Percentiles rank a stretch among this genome's conserved stretches.
phyloP scores from a whole-genome alignment of 345 rosid genomes.

The Salix caprea region DNA sequence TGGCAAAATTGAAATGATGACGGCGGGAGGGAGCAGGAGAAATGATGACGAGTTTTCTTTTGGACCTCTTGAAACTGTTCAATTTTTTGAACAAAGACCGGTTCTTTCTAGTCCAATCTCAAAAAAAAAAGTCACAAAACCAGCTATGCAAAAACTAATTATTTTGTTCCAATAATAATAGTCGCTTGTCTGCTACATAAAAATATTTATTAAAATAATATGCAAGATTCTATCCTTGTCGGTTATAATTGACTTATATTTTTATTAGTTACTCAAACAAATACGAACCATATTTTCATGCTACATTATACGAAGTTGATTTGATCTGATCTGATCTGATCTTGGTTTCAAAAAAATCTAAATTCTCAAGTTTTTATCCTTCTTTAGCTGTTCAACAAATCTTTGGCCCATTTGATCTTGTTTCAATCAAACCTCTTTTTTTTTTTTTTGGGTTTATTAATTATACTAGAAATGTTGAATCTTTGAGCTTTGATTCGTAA shows the following conservation, averaged over 20 bases:
- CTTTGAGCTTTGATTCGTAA: no score
- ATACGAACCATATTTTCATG: not conserved
- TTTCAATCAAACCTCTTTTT: not conserved
- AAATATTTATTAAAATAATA: not conserved
- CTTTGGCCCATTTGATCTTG: not conserved
- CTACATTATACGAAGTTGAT: not conserved
- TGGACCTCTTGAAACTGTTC: conserved; percentile 4
- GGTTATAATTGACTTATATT: conserved; percentile 6
- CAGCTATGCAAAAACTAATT: conserved; percentile 31
- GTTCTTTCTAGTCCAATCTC: conserved; percentile 8
- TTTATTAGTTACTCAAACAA: not conserved
- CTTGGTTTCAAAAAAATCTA: conserved; percentile 3
- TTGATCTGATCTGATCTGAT: not conserved
- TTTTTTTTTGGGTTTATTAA: not conserved
- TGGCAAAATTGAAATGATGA: conserved; percentile 25
- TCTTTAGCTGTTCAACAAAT: not conserved
- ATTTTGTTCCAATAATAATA: not conserved
- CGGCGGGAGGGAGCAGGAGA: conserved; percentile 32
- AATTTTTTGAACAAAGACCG: conserved; percentile 24
- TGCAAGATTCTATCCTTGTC: conserved; percentile 27
- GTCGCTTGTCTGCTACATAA: not conserved
- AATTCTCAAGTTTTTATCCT: not conserved
- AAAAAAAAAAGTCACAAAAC: conserved; percentile 3
- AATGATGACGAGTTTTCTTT: conserved; percentile 13
- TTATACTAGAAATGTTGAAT: no score